These are phyloP conservation scores for Neurospora sp. DNA, from an alignment of 495 filamentous ascomycete genomes.

Conservation along the genomic window DNA sequence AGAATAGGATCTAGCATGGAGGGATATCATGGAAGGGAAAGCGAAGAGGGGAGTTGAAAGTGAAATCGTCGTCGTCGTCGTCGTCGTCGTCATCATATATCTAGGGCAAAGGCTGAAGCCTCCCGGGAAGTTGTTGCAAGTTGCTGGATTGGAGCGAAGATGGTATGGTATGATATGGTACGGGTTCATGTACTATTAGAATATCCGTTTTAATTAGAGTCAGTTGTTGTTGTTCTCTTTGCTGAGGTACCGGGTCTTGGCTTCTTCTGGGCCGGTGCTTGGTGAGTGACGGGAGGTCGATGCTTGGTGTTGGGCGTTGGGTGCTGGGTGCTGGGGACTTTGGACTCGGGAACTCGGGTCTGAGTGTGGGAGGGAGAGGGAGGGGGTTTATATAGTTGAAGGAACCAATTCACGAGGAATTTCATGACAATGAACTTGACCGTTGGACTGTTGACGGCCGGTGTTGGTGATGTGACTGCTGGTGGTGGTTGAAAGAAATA, in stretches of 20 bases:
- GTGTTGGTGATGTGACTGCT: neutral
- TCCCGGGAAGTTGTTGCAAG: neutral
- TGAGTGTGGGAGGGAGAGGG: neutral
- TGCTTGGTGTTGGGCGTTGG: neutral
- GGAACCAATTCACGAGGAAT: neutral
- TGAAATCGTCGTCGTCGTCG: neutral
- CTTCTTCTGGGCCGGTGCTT: neutral
- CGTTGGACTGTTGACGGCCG: neutral
- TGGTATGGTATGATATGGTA: neutral
- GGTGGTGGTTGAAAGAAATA: neutral
- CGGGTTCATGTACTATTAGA: conserved; percentile 9
- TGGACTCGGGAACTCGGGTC: neutral
- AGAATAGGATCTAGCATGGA: neutral
- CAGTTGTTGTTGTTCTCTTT: neutral
- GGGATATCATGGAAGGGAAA: neutral
- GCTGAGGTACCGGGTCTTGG: neutral
- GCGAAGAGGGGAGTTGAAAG: neutral
- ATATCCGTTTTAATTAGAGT: conserved; percentile 10
- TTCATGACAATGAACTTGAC: neutral
- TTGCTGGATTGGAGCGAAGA: neutral
- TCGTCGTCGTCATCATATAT: neutral
- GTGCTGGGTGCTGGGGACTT: neutral
- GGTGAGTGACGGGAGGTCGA: no score
- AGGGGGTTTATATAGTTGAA: neutral
- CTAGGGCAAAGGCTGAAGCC: neutral